Evolutionary conservation across 2,329 filamentous ascomycete species (phyloP).

Genomic region (Rosellinia necatrix): DNA sequence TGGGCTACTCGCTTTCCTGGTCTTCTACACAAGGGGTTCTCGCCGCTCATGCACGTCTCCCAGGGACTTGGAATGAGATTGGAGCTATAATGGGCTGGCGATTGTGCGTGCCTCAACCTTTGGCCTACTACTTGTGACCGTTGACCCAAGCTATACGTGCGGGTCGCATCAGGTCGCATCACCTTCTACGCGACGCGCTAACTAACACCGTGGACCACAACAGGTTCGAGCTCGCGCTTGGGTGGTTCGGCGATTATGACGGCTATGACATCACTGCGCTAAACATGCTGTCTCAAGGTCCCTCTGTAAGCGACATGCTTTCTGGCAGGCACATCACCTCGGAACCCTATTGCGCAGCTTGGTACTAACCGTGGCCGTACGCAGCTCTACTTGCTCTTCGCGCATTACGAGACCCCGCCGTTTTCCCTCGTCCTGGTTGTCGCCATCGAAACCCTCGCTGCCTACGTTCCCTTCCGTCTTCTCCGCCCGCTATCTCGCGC

Average conservation of each 20-base stretch:
- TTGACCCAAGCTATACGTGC: background rate
- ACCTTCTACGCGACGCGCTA: slow-evolving; percentile 33
- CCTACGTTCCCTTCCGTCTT: slow-evolving; percentile 74
- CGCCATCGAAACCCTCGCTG: slow-evolving; percentile 69
- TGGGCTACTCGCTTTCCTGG: slow-evolving; percentile 66
- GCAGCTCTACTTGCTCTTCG: slow-evolving; percentile 73
- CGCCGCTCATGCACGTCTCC: slow-evolving; percentile 65
- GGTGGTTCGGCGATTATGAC: slow-evolving; percentile 77
- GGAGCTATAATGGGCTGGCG: slow-evolving; percentile 57
- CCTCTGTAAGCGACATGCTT: slow-evolving; percentile 57
- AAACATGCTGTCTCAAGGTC: slow-evolving; percentile 73
- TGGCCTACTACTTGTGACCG: too few relatives aligned
- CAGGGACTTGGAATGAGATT: slow-evolving; percentile 67
- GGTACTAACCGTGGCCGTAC: slow-evolving; percentile 3
- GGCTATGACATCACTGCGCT: slow-evolving; percentile 70
- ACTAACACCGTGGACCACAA: slow-evolving; percentile 46
- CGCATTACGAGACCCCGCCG: slow-evolving; percentile 75
- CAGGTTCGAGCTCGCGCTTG: slow-evolving; percentile 71
- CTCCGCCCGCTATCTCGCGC: slow-evolving; percentile 69
- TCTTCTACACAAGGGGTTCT: slow-evolving; percentile 68
- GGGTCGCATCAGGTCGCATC: slow-evolving; percentile 1
- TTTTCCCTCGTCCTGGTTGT: slow-evolving; percentile 65
- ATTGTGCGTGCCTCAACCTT: slow-evolving; percentile 48
- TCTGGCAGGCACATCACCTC: background rate
- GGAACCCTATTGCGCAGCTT: background rate